These are phyloP conservation scores for Emericellopsis terricola DNA, from an alignment of 495 filamentous ascomycete genomes.

Conservation along the genomic window DNA sequence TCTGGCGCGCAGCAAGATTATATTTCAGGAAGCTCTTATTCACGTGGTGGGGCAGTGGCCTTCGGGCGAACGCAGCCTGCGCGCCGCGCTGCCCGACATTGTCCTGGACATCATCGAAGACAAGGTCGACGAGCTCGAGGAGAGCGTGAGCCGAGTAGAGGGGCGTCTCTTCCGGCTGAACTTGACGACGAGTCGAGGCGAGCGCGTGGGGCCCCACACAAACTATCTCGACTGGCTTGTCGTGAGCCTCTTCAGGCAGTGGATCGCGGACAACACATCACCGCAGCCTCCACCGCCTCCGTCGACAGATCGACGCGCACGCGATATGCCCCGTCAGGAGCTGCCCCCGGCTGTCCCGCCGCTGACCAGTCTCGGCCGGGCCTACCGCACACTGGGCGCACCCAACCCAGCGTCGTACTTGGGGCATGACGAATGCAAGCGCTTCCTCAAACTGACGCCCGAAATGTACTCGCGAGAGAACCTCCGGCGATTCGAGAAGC, in stretches of 20 bases:
- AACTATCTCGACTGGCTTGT: slow-evolving; percentile 78
- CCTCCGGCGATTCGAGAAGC: slow-evolving; percentile 61
- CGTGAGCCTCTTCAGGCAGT: slow-evolving; percentile 70
- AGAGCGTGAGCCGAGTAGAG: slow-evolving; percentile 48
- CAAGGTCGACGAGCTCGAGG: slow-evolving; percentile 71
- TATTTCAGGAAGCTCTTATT: slow-evolving; percentile 77
- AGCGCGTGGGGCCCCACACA: slow-evolving; percentile 58
- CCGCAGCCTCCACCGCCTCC: slow-evolving; percentile 33
- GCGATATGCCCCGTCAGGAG: neutral
- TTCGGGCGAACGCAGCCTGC: slow-evolving; percentile 52
- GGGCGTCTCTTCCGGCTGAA: slow-evolving; percentile 62
- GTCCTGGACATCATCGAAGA: slow-evolving; percentile 83
- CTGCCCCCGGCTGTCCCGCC: slow-evolving; percentile 10
- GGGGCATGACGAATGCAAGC: slow-evolving; percentile 69
- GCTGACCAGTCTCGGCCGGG: slow-evolving; percentile 38
- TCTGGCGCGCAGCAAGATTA: slow-evolving; percentile 62
- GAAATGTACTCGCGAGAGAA: slow-evolving; percentile 58
- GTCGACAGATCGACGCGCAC: slow-evolving; percentile 4
- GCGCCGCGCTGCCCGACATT: slow-evolving; percentile 45
- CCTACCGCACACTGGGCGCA: slow-evolving; percentile 53
- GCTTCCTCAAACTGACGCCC: slow-evolving; percentile 59
- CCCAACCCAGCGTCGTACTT: slow-evolving; percentile 45
- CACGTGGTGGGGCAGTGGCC: slow-evolving; percentile 93
- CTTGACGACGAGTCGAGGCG: slow-evolving; percentile 60
- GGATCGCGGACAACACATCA: slow-evolving; percentile 74